Evolutionary conservation across 108 stramenopile genomes (phyloP).

Genomic region (Conticribra weissflogii): DNA sequence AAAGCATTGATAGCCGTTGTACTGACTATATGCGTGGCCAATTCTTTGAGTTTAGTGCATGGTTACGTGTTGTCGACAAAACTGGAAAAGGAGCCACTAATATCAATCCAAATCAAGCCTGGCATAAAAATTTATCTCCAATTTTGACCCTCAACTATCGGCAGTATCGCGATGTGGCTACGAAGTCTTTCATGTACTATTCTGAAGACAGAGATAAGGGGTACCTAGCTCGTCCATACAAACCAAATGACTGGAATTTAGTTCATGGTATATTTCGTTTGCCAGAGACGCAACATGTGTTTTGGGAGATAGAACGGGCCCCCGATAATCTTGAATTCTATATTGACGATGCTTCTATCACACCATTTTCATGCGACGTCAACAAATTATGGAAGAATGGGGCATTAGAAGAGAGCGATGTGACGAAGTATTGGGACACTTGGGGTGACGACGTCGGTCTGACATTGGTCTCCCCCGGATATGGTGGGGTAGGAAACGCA

Average conservation of each 20-base stretch:
- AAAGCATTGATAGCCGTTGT: constrained; percentile 39
- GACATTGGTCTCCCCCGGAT: constrained; percentile 21
- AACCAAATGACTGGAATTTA: constrained; percentile 24
- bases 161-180: constrained; percentile 18
- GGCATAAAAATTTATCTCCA: constrained; percentile 27
- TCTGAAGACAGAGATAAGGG: constrained; percentile 15
- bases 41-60: constrained; percentile 43
- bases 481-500: constrained; percentile 29
- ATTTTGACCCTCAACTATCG: constrained; percentile 20
- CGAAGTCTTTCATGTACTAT: constrained; percentile 24
- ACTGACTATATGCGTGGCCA: constrained; percentile 23
- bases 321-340: constrained; percentile 29
- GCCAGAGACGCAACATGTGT: constrained; percentile 20
- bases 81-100: constrained; percentile 22
- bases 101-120: constrained; percentile 31
- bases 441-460: constrained; percentile 29
- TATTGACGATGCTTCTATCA: constrained; percentile 31
- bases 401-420: constrained; percentile 24
- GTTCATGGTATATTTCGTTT: constrained; percentile 42
- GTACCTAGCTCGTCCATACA: constrained; percentile 27
- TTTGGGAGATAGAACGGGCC: constrained; percentile 35
- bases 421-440: constrained; percentile 38
- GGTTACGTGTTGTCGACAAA: constrained; percentile 24
- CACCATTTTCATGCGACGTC: constrained; percentile 16
- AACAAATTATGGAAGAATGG: constrained; percentile 35